A percentile compares a stretch with the other conserved stretches of the same genome.
Conservation (phyloP, 2,329 filamentous ascomycete genomes). For the Purpureocillium lavendulum region DNA sequence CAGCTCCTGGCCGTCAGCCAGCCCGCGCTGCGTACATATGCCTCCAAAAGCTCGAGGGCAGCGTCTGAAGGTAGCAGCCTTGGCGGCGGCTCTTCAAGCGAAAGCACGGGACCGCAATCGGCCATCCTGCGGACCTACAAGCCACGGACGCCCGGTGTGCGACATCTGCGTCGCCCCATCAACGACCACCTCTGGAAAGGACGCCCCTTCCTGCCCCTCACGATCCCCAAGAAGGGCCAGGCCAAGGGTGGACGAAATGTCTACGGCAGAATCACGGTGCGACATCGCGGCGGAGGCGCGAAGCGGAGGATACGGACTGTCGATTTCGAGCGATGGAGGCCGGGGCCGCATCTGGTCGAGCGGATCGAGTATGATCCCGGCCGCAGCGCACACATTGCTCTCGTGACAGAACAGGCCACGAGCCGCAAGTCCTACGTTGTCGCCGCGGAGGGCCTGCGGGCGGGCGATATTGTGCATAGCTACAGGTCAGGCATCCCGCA, state of each 20-base stretch:
- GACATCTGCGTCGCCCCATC: slow-evolving; percentile 84
- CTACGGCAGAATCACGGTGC: slow-evolving; percentile 74
- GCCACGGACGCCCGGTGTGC: slow-evolving; percentile 83
- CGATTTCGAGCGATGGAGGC: slow-evolving; percentile 72
- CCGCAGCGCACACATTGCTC: slow-evolving; percentile 84
- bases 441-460: slow-evolving; percentile 88
- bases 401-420: slow-evolving; percentile 68
- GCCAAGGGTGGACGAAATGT: slow-evolving; percentile 89
- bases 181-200: slow-evolving; percentile 98
- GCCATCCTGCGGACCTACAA: slow-evolving; percentile 74
- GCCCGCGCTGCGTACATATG: slow-evolving; percentile 20
- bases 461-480: slow-evolving; percentile 86
- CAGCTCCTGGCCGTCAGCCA: slow-evolving; percentile 18
- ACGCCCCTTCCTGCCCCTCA: slow-evolving; percentile 71
- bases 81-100: slow-evolving; percentile 12
- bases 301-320: slow-evolving; percentile 88
- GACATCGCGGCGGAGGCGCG: slow-evolving; percentile 85
- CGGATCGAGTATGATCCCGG: slow-evolving; percentile 95
- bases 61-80: slow-evolving; percentile 6
- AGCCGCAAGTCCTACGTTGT: slow-evolving; percentile 82
- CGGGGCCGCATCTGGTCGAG: slow-evolving; percentile 82
- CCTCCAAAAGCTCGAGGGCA: slow-evolving; percentile 16
- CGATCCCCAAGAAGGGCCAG: slow-evolving; percentile 87
- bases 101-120: slow-evolving; percentile 21
- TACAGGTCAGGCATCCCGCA: slow-evolving; percentile 84